Percentiles rank a stretch among this genome's conserved stretches.
Conservation (phyloP, 2,329 filamentous ascomycete species). For the Tetracladium maxilliforme region DNA sequence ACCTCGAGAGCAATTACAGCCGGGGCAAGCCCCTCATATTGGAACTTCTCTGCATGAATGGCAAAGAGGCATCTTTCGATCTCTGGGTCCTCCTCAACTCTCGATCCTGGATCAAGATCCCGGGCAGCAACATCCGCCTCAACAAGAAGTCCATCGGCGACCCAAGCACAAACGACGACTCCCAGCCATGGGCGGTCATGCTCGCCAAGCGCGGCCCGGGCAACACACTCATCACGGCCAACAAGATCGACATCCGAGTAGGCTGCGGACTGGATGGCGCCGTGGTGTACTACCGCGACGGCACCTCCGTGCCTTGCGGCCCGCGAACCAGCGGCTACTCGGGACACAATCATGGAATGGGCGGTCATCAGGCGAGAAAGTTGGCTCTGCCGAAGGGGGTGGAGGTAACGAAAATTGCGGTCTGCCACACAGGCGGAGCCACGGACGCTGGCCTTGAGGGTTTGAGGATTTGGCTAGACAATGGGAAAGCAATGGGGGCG, state of each 20-base stretch:
- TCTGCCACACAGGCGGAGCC: too few species aligned
- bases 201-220: constrained; percentile 17
- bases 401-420: constrained; percentile 15
- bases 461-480: too few species aligned
- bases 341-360: constrained; percentile 4
- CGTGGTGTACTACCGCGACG: constrained; percentile 27
- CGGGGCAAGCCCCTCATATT: constrained; percentile 13
- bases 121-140: constrained; percentile 20
- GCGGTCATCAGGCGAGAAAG: constrained; percentile 12
- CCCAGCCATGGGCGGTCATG: constrained; percentile 16
- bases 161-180: constrained; percentile 6
- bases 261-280: constrained; percentile 27
- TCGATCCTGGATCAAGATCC: constrained; percentile 18
- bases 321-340: constrained; percentile 8
- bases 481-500: too few species aligned
- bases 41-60: constrained; percentile 22
- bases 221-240: constrained; percentile 20
- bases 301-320: constrained; percentile 25
- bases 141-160: constrained; percentile 18
- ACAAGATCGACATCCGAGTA: constrained; percentile 26
- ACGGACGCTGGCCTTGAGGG: too few species aligned
- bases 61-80: constrained; percentile 16
- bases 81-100: constrained; percentile 17
- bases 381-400: constrained; percentile 12
- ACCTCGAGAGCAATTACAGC: constrained; percentile 17